These are phyloP conservation scores for Sarcodon sp. DNA, from an alignment of 768 basidiomycete genomes.

Conservation along the genomic window DNA sequence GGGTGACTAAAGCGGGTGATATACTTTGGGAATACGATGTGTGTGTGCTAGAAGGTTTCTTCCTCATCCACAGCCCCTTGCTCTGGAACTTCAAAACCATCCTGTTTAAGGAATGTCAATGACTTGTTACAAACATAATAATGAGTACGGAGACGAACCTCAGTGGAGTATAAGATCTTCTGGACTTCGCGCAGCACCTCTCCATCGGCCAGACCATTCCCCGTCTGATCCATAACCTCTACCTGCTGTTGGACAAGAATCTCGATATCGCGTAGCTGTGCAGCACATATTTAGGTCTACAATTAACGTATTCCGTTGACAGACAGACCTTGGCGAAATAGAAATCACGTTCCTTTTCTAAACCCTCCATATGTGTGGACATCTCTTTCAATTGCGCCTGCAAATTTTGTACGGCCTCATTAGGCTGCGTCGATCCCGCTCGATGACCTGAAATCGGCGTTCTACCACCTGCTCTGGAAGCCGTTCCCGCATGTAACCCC, in stretches of 20 bases:
- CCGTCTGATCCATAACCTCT: slow-evolving; percentile 31
- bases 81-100: slow-evolving; percentile 89
- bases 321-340: slow-evolving; percentile 87
- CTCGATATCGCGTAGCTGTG: slow-evolving; percentile 92
- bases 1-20: not conserved
- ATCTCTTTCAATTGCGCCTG: slow-evolving; percentile 77
- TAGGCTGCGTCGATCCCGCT: slow-evolving; percentile 50
- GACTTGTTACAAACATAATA: not conserved
- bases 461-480: slow-evolving; percentile 45
- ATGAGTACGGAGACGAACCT: slow-evolving; percentile 38
- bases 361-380: slow-evolving; percentile 67
- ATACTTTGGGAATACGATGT: not conserved
- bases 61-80: slow-evolving; percentile 55
- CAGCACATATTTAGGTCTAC: not conserved
- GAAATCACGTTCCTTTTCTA: slow-evolving; percentile 97
- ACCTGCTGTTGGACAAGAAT: slow-evolving; percentile 77
- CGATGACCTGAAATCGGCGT: slow-evolving; percentile 66
- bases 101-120: slow-evolving; percentile 30
- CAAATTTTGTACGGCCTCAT: slow-evolving; percentile 53
- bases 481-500: slow-evolving; percentile 18
- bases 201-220: slow-evolving; percentile 44
- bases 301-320: not conserved
- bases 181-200: slow-evolving; percentile 66
- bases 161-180: slow-evolving; percentile 88
- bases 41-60: slow-evolving; percentile 47